Evolutionary conservation across 352 stramenopile genomes (phyloP), one percentile per base, ranked within the genome.

Genomic region (Globisporangium camurandrum): DNA sequence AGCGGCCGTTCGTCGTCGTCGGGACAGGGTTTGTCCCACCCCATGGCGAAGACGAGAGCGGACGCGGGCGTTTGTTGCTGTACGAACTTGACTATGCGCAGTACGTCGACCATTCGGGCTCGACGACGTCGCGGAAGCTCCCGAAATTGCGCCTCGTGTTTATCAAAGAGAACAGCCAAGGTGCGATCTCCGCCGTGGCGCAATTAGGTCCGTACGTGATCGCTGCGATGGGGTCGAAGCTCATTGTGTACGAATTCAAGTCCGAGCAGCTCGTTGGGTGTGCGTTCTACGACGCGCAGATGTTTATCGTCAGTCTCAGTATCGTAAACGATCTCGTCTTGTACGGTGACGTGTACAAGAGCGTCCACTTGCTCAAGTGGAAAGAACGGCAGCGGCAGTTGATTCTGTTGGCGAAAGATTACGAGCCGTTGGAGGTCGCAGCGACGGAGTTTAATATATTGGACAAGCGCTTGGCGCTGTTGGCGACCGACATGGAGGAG

Each of bases 171-270:
- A 78, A 94, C 44, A 71, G 83, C 23, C 83, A 94, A 40, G 83
- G 80, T 28, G 78, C 81, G 1, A 90, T 94, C 47, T 91, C 83
- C 10, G 73, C 64, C 40, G 81, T 94, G 1, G 24, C 75, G 0
- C 80, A 92, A 51, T 64, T 94, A 7, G 83, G 83, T 4, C 75
- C 79, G 31, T 92, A 92, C 48, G 81, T 94, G 27, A 55, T 94
- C n/a, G 81, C 82, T 0, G 76, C 83, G 6, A 80, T 94, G 11
- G 83, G 83, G 20, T 90, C 84, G 20, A 94, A 94, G 61, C 65
- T 94, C 26, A 94, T 94, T 43, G 78, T 92, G 62, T 91, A 94
- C 58, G 78, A 92, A 49, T 89, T 89, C 71, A 94, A 94, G 65
- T 88, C 77, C 22, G 81, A 90, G 51, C 80, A 94, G 59, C 63